Evolutionary conservation across 176 grass and related monocot species (phyloP).

Genomic region (Avena insularis): DNA sequence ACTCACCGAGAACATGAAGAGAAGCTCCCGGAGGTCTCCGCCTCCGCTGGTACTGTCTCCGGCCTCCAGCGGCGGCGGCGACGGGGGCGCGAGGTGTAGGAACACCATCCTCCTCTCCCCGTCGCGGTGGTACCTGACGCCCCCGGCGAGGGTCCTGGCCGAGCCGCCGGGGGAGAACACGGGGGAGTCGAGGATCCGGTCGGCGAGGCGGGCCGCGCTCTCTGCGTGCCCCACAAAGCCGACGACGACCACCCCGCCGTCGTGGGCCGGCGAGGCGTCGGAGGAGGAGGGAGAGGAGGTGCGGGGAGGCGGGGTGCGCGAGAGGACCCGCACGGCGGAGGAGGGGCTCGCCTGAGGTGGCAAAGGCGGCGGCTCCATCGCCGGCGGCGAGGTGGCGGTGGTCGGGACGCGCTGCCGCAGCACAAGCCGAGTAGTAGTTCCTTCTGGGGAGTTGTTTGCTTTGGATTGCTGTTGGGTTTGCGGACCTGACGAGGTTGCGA

Average conservation of each 20-base stretch:
- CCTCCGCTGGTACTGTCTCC: slow-evolving; percentile 20
- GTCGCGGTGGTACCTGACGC: slow-evolving; percentile 76
- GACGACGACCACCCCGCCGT: slow-evolving; percentile 6
- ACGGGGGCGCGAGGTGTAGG: slow-evolving; percentile 58
- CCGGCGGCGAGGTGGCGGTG: background rate
- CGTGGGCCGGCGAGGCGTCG: background rate
- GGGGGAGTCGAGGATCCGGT: slow-evolving; percentile 73
- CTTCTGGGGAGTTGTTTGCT: background rate
- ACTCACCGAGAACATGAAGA: slow-evolving; percentile 94
- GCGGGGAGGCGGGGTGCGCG: background rate
- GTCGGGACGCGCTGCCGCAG: background rate
- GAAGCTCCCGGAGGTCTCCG: slow-evolving; percentile 63
- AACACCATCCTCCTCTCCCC: slow-evolving; percentile 67
- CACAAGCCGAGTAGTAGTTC: background rate
- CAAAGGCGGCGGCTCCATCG: background rate
- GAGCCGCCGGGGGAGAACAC: slow-evolving; percentile 68
- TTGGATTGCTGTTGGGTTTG: background rate
- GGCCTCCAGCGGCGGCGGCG: slow-evolving; percentile 35
- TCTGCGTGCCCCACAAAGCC: background rate
- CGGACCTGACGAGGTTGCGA: background rate
- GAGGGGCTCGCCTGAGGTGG: background rate
- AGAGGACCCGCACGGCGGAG: slow-evolving; percentile 15
- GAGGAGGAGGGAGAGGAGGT: background rate
- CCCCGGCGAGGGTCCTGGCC: slow-evolving; percentile 44
- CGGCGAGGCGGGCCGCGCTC: slow-evolving; percentile 1